Percentiles rank a stretch among this genome's conserved stretches.
These are phyloP conservation scores for Aspergillus wentii DNA, from an alignment of 495 filamentous ascomycete genomes.

Conservation along the genomic window DNA sequence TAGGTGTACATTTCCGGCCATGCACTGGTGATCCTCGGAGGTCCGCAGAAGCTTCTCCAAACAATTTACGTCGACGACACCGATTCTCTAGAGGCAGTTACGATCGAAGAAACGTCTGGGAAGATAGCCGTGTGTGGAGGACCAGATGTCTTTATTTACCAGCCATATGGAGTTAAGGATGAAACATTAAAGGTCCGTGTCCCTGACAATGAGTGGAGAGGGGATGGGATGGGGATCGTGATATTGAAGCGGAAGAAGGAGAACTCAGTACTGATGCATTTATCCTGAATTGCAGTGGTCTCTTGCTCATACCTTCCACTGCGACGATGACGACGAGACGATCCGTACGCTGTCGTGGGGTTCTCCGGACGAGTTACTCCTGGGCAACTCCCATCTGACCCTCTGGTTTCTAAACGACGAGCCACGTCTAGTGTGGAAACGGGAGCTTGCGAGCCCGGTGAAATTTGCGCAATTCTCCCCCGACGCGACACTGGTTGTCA, in stretches of 20 bases:
- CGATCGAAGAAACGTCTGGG: constrained; percentile 74
- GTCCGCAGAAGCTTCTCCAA: constrained; percentile 71
- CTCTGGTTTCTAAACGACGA: constrained; percentile 57
- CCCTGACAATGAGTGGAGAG: background rate
- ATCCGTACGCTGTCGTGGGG: constrained; percentile 81
- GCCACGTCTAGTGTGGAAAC: constrained; percentile 63
- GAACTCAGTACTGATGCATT: constrained; percentile 4
- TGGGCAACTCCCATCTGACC: constrained; percentile 65
- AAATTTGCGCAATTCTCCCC: constrained; percentile 79
- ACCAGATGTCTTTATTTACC: constrained; percentile 68
- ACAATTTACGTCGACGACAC: constrained; percentile 85
- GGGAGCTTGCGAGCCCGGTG: constrained; percentile 63
- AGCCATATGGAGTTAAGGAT: constrained; percentile 66
- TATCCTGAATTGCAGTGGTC: constrained; percentile 41
- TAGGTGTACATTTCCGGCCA: constrained; percentile 88
- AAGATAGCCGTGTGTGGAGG: constrained; percentile 75
- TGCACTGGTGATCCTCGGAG: constrained; percentile 76
- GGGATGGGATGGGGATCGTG: background rate
- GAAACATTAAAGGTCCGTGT: constrained; percentile 50
- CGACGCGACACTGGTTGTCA: constrained; percentile 80
- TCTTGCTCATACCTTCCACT: constrained; percentile 40
- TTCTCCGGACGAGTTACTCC: constrained; percentile 71
- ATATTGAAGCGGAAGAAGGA: background rate
- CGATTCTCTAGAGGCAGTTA: constrained; percentile 63
- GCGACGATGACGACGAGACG: constrained; percentile 35